A percentile compares a stretch with the other conserved stretches of the same genome.
These are phyloP conservation scores for Tricholoma flavovirens DNA, from an alignment of 768 basidiomycete genomes.

Conservation along the genomic window DNA sequence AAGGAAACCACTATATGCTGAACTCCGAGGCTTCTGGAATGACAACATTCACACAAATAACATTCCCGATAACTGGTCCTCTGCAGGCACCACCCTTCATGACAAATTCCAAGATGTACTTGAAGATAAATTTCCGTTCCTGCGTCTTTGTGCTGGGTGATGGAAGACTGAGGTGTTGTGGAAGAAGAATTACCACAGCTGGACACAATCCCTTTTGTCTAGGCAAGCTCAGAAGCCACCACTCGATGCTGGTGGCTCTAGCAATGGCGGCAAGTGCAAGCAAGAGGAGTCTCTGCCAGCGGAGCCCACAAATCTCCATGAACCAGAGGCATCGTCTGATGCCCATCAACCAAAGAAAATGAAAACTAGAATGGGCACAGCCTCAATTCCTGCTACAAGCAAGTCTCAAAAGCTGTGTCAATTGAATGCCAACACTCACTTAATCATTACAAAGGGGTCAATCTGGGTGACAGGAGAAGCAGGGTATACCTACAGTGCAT, in stretches of 20 bases:
- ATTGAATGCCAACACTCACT: neutral
- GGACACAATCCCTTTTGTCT: neutral
- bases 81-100: neutral
- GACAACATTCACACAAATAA: neutral
- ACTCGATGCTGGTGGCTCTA: neutral
- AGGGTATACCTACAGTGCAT: no score
- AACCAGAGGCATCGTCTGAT: neutral
- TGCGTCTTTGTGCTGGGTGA: neutral
- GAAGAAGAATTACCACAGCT: constrained; percentile 1
- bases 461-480: no score
- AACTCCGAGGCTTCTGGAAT: neutral
- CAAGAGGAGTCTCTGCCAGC: neutral
- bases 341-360: neutral
- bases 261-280: neutral
- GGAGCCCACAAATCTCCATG: neutral
- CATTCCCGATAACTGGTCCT: neutral
- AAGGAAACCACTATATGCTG: neutral
- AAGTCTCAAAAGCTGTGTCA: neutral
- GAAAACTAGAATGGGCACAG: neutral
- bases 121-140: neutral
- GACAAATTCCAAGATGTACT: neutral
- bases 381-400: neutral
- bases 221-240: neutral
- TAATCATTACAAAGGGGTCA: neutral
- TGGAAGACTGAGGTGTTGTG: neutral